A percentile compares a stretch with the other conserved stretches of the same genome.
phyloP scores from a whole-genome alignment of 257 asterid genomes.

The Ophiorrhiza pumila region DNA sequence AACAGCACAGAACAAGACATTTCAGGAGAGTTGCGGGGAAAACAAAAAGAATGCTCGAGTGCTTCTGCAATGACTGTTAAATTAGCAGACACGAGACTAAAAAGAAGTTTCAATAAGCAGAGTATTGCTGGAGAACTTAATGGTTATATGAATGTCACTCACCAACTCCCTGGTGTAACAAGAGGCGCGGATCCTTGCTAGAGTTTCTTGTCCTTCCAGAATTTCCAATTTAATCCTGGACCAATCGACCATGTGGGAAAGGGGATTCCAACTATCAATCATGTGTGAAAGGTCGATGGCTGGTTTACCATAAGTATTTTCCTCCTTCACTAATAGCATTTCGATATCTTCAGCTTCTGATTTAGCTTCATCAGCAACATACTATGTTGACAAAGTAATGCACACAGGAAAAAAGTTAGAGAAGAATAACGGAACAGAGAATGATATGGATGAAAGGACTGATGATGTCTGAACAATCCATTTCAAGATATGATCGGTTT shows the following conservation, averaged over 20 bases:
- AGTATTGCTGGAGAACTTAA: background rate
- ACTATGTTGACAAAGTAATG: slow-evolving; percentile 8
- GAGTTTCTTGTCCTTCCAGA: slow-evolving; percentile 26
- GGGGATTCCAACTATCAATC: background rate
- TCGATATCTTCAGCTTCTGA: slow-evolving; percentile 24
- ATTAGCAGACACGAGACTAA: background rate
- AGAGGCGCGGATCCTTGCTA: slow-evolving; percentile 10
- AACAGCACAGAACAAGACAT: background rate
- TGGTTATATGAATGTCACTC: slow-evolving; percentile 9
- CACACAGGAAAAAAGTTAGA: background rate
- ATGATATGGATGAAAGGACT: background rate
- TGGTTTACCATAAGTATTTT: background rate
- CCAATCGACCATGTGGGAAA: slow-evolving; percentile 5
- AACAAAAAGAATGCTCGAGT: background rate
- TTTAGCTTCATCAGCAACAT: slow-evolving; percentile 28
- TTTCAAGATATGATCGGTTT: background rate
- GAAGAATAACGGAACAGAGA: background rate
- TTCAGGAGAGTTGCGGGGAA: background rate
- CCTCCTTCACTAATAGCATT: slow-evolving; percentile 20
- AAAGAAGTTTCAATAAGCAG: background rate
- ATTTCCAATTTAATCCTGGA: slow-evolving; percentile 14
- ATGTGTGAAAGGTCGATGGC: slow-evolving; percentile 9
- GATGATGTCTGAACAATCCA: background rate
- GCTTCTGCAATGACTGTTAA: no score
- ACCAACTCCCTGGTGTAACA: slow-evolving; percentile 18